Evolutionary conservation across 371 early-diverging fungal species (phyloP), one percentile per base, ranked within the genome.

Genomic region (Mucor lusitanicus): DNA sequence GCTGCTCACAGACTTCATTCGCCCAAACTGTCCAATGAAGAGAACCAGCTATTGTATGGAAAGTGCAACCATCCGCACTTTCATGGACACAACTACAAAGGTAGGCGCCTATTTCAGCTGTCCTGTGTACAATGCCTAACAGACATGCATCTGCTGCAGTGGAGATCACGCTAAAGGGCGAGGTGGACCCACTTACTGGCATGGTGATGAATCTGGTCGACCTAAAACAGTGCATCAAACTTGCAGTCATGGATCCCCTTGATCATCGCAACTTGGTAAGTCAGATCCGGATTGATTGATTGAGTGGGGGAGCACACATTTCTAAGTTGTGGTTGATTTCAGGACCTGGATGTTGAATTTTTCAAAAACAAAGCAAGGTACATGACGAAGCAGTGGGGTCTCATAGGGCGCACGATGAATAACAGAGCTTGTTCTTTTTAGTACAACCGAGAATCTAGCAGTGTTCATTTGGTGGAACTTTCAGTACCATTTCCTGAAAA

Each of bases 1-100:
- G 91, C 95, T 1, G 97, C 96, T 19, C 97, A 97, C 76, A 86
- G 97, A 40, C 83, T 97, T 62, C 88, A 95, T 74, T 91, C 93
- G 7, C 82, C 82, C 25, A 71, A 80, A 21, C 81, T 97, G 17
- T 83, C 86, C 40, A 83, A 75, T 21, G 91, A 89, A 67, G 91
- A 94, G 65, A 97, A 97, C 72, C 32, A 67, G 12, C 69, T 68
- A 46, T 64, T 94, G 6, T 96, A 85, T 75, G 97, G 97, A 67
- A 95, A 95, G 83, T 97, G 97, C 79, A 95, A 97, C 75, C 82
- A 91, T 61, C 79, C 81, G 13, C 87, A 91, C 69, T 92, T 89
- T 44, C 97, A 97, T 72, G 97, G 97, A 0, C 96, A 97, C 82
- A 96, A 96, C 79, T 95, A 95, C 71, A 88, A 86, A 84, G 86